phyloP scores from a whole-genome alignment of 768 basidiomycete genomes.

The Terana coerulea region DNA sequence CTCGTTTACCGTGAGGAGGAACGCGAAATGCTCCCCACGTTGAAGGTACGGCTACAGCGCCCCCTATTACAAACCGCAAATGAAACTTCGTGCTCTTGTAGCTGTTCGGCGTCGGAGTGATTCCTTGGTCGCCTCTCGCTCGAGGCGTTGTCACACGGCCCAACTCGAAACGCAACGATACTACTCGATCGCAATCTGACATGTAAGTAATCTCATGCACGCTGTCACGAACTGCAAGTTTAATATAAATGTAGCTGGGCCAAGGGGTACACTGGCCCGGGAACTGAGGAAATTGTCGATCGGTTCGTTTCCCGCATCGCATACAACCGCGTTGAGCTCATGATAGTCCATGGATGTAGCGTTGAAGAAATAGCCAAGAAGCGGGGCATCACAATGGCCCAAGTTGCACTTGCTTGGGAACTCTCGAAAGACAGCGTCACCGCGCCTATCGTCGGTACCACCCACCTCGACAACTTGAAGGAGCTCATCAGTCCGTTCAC shows the following conservation, averaged over 20 bases:
- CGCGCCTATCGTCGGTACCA: constrained; percentile 40
- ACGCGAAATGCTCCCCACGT: constrained; percentile 49
- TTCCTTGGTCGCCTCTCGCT: constrained; percentile 36
- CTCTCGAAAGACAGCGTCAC: constrained; percentile 26
- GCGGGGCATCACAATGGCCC: constrained; percentile 37
- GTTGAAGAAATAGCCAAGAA: constrained; percentile 39
- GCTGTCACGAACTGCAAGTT: not conserved
- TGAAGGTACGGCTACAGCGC: constrained; percentile 25
- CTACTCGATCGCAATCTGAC: constrained; percentile 15
- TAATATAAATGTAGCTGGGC: not conserved
- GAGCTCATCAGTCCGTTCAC: constrained; percentile 37
- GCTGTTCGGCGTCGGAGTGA: constrained; percentile 28
- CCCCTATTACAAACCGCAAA: too few relatives aligned
- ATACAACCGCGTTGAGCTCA: too few relatives aligned
- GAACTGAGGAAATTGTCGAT: constrained; percentile 4
- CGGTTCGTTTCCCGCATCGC: too few relatives aligned
- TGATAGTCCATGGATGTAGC: too few relatives aligned
- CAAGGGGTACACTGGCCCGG: constrained; percentile 3
- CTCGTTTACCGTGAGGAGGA: constrained; percentile 61
- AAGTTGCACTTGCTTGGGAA: constrained; percentile 36
- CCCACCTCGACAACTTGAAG: constrained; percentile 34
- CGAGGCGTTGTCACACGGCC: constrained; percentile 30
- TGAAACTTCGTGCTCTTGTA: constrained; percentile 4
- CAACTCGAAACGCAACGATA: not conserved
- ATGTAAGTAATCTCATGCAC: constrained; percentile 19